A percentile compares a stretch with the other conserved stretches of the same genome.
phyloP scores from a whole-genome alignment of 192 early-diverging fungal species.

The Backusella macrospora region DNA sequence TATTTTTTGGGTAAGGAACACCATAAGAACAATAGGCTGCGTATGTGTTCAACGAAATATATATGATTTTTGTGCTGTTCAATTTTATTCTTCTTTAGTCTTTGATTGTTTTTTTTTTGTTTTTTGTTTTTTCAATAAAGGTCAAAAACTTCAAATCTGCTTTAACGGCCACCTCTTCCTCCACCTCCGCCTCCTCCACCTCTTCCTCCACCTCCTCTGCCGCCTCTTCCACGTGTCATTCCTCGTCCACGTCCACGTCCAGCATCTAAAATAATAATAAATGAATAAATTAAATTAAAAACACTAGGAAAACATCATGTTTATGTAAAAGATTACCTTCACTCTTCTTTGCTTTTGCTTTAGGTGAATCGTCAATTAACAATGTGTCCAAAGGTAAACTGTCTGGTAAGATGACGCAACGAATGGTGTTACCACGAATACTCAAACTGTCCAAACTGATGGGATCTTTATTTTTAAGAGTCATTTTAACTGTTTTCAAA shows the following conservation, averaged over 20 bases:
- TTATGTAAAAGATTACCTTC: slow-evolving; percentile 46
- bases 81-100: no score
- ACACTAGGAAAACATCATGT: not conserved
- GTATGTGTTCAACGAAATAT: no score
- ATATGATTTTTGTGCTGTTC: no score
- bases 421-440: slow-evolving; percentile 93
- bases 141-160: not conserved
- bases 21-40: no score
- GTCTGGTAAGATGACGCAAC: slow-evolving; percentile 96
- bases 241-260: slow-evolving; percentile 76
- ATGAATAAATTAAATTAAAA: not conserved
- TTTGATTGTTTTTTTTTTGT: not conserved
- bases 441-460: slow-evolving; percentile 88
- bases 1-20: no score
- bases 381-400: slow-evolving; percentile 94
- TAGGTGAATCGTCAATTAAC: slow-evolving; percentile 93
- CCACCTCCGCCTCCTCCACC: slow-evolving; percentile 38
- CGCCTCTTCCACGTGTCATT: slow-evolving; percentile 67
- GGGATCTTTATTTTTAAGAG: slow-evolving; percentile 91
- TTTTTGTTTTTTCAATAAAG: not conserved
- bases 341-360: slow-evolving; percentile 89
- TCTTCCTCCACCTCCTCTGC: slow-evolving; percentile 61
- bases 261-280: slow-evolving; percentile 33
- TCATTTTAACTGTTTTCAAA: slow-evolving; percentile 98
- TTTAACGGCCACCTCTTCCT: slow-evolving; percentile 7